These are phyloP conservation scores for Cynara cardunculus DNA, from an alignment of 129 eudicot species.

Conservation along the genomic window DNA sequence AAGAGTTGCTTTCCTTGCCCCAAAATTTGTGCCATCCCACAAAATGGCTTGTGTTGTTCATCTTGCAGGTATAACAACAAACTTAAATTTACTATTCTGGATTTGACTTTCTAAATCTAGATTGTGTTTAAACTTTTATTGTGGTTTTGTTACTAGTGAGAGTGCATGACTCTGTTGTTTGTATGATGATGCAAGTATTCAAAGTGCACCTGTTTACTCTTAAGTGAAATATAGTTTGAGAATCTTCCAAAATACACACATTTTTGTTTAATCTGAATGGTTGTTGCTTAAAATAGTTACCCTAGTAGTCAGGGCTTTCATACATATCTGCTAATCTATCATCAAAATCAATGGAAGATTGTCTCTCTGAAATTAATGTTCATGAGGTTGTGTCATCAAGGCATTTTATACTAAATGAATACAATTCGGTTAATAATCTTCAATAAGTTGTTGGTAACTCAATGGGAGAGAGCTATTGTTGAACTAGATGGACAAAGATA, in stretches of 20 bases:
- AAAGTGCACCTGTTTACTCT: not conserved
- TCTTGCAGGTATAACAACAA: conserved; percentile 66
- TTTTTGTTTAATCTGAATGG: not conserved
- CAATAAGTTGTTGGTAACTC: not conserved
- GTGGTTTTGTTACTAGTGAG: not conserved
- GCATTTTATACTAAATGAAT: not conserved
- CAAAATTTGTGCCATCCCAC: conserved; percentile 55
- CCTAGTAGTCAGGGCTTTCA: not conserved
- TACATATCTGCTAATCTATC: not conserved
- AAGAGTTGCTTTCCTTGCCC: conserved; percentile 86
- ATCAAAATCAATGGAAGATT: not conserved
- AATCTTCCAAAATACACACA: not conserved
- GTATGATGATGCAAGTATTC: not conserved
- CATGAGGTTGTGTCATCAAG: not conserved
- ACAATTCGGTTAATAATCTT: not conserved
- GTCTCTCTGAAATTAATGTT: not conserved
- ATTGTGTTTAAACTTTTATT: not conserved
- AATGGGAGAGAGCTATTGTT: not conserved
- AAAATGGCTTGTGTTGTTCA: conserved; percentile 93
- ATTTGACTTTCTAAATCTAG: not conserved
- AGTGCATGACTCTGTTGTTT: not conserved
- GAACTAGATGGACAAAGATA: no score
- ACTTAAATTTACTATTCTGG: not conserved
- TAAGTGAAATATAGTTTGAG: not conserved
- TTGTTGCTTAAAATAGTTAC: not conserved